Conservation (phyloP, 345 rosid genomes). For the Firmiana major region DNA sequence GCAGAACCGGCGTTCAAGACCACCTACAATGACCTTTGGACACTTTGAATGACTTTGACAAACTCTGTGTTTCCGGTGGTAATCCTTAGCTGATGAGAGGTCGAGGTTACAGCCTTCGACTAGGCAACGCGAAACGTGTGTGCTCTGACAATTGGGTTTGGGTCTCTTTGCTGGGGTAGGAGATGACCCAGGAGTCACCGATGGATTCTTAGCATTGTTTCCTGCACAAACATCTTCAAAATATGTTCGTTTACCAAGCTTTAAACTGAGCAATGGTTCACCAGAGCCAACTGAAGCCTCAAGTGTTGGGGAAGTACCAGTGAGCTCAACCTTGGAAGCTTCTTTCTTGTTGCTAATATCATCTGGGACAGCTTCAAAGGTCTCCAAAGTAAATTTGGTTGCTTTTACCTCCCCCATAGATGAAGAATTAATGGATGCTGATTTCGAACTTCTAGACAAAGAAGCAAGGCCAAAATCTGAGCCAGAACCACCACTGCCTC, state of each 20-base stretch:
- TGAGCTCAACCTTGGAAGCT: constrained; percentile 21
- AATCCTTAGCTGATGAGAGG: constrained; percentile 78
- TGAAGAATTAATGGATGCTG: constrained; percentile 65
- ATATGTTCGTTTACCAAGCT: constrained; percentile 76
- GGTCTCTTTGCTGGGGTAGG: constrained; percentile 58
- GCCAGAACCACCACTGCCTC: constrained; percentile 52
- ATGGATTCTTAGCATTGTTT: constrained; percentile 42
- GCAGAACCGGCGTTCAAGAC: constrained; percentile 85
- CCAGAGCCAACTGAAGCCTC: constrained; percentile 66
- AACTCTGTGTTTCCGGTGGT: constrained; percentile 79
- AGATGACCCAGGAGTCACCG: constrained; percentile 37
- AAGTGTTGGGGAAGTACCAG: constrained; percentile 38
- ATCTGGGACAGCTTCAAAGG: constrained; percentile 40
- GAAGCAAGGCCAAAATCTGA: constrained; percentile 64
- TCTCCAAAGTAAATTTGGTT: constrained; percentile 38
- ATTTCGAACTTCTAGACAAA: constrained; percentile 65
- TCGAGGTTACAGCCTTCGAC: constrained; percentile 85
- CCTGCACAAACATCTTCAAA: constrained; percentile 57
- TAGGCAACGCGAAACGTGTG: constrained; percentile 49
- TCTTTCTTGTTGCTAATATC: constrained; percentile 38
- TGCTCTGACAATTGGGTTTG: constrained; percentile 45
- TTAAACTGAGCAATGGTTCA: constrained; percentile 71
- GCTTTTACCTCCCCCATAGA: constrained; percentile 47
- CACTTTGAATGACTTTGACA: constrained; percentile 79
- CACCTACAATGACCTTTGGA: constrained; percentile 72